Evolutionary conservation across 1,284 basidiomycete species (phyloP).

Genomic region (Ceratobasidium sp.): DNA sequence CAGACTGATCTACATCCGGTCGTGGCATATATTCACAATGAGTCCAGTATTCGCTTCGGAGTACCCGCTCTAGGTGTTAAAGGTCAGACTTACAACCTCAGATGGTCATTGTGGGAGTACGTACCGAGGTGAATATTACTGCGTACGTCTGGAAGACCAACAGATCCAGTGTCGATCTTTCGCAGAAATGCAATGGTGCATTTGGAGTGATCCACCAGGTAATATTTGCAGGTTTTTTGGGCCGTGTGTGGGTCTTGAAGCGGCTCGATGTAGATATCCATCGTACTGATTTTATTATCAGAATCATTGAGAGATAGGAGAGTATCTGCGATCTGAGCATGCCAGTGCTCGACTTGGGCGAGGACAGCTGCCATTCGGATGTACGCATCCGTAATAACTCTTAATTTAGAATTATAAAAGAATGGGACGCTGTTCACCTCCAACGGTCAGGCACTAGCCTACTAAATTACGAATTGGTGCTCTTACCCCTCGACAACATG

Average conservation of each 20-base stretch:
- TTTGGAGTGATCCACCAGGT: conserved; percentile 24
- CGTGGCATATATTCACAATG: conserved; percentile 33
- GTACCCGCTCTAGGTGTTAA: background rate
- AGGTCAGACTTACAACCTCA: background rate
- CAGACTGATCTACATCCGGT: conserved; percentile 10
- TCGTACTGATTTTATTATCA: background rate
- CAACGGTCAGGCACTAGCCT: background rate
- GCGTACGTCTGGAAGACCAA: conserved; percentile 31
- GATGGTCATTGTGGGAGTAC: background rate
- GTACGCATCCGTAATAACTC: conserved; percentile 25
- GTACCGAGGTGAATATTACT: conserved; percentile 23
- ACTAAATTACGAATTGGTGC: background rate
- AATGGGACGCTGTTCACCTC: conserved; percentile 13
- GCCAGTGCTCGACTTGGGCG: background rate
- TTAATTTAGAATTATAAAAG: conserved; percentile 4
- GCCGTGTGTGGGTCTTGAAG: background rate
- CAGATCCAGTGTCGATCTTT: background rate
- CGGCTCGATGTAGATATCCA: conserved; percentile 33
- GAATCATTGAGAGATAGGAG: conserved; percentile 4
- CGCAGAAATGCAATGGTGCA: conserved; percentile 10
- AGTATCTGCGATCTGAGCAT: background rate
- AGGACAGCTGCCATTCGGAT: conserved; percentile 10
- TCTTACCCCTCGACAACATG: conserved; percentile 26
- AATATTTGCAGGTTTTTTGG: conserved; percentile 18
- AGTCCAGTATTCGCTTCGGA: conserved; percentile 32